A percentile compares a stretch with the other conserved stretches of the same genome.
Evolutionary conservation across 352 stramenopile species (phyloP).

Genomic region (Globisporangium uncinulatum): DNA sequence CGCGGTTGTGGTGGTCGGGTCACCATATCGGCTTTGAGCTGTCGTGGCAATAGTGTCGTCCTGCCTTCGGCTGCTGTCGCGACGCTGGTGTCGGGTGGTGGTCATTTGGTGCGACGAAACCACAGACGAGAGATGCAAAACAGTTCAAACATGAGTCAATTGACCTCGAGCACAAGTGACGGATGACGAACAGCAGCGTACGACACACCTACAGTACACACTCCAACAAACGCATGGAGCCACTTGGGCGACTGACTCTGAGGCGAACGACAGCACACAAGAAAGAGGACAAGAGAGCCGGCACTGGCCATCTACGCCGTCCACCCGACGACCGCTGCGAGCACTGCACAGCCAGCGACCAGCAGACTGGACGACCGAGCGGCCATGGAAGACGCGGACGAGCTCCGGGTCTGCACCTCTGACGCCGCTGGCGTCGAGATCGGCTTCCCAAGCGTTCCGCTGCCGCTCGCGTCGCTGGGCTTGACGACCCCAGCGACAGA

Average conservation of each 20-base stretch:
- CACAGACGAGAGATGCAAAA: too few species aligned
- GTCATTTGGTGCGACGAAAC: too few species aligned
- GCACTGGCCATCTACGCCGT: not conserved
- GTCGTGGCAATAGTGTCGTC: too few species aligned
- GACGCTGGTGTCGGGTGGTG: too few species aligned
- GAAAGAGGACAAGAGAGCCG: not conserved
- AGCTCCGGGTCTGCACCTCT: constrained; percentile 14
- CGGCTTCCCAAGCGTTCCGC: not conserved
- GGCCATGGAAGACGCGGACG: constrained; percentile 1
- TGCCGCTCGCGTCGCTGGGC: constrained; percentile 10
- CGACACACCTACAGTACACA: too few species aligned
- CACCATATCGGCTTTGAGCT: too few species aligned
- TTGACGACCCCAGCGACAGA: constrained; percentile 26
- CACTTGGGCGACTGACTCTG: not conserved
- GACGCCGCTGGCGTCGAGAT: constrained; percentile 5
- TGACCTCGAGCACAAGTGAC: not conserved
- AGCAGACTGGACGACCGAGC: not conserved
- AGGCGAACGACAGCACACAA: not conserved
- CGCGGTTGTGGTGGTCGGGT: too few species aligned
- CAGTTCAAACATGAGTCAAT: not conserved
- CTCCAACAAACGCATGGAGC: not conserved
- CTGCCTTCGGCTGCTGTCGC: too few species aligned
- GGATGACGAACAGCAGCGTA: too few species aligned
- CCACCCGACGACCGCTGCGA: not conserved
- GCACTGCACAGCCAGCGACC: not conserved